phyloP scores from a whole-genome alignment of 176 grass and related monocot species.

The Raddia distichophylla region DNA sequence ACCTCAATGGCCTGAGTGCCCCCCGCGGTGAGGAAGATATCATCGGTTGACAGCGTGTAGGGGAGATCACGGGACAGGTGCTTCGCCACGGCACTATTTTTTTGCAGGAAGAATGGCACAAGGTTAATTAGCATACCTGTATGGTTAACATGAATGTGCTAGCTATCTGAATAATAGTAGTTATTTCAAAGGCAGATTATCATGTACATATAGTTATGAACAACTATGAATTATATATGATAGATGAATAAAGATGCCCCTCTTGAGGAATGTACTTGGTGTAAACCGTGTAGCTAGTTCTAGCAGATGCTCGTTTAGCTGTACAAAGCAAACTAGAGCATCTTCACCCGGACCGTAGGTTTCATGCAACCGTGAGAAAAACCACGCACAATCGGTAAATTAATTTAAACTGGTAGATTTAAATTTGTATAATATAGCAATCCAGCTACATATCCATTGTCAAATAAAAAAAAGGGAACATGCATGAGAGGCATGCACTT shows the following conservation, averaged over 20 bases:
- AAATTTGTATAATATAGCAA: neutral
- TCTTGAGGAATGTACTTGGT: neutral
- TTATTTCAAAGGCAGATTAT: neutral
- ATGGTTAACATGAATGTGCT: neutral
- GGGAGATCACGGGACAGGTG: slow-evolving; percentile 54
- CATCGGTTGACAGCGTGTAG: slow-evolving; percentile 40
- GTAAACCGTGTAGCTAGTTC: too few relatives aligned
- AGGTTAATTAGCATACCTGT: neutral
- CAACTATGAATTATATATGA: neutral
- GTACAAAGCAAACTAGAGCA: neutral
- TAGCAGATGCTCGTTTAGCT: neutral
- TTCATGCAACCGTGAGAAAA: too few relatives aligned
- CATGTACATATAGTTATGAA: neutral
- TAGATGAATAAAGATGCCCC: neutral
- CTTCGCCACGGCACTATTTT: slow-evolving; percentile 49
- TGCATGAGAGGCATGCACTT: too few relatives aligned
- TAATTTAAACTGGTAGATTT: too few relatives aligned
- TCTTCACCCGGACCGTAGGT: neutral
- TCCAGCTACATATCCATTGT: neutral
- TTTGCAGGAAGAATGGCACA: neutral
- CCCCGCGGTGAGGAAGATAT: slow-evolving; percentile 66
- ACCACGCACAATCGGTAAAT: too few relatives aligned
- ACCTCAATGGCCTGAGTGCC: slow-evolving; percentile 71
- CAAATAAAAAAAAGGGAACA: too few relatives aligned
- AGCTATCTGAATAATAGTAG: too few relatives aligned